Evolutionary conservation across 345 rosid genomes (phyloP).

Genomic region (Lenwebbia sp.): DNA sequence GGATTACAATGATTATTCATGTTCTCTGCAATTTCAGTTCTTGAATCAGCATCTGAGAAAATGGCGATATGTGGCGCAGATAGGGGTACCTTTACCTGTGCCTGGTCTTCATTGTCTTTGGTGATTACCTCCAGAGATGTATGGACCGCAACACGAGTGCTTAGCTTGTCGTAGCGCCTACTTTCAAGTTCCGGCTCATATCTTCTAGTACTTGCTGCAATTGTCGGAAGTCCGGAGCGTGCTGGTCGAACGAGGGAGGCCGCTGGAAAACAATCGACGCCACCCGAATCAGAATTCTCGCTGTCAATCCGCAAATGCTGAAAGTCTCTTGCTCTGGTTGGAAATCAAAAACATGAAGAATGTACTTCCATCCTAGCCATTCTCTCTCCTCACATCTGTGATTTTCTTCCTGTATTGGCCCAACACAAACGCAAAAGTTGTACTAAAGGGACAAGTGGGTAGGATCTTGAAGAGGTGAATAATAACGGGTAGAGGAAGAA

Average conservation of each 20-base stretch:
- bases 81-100: neutral
- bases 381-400: conserved; percentile 21
- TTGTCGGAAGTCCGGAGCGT: conserved; percentile 20
- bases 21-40: neutral
- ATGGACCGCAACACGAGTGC: neutral
- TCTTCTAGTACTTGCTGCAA: neutral
- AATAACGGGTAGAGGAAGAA: neutral
- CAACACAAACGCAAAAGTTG: neutral
- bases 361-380: conserved; percentile 22
- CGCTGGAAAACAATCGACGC: conserved; percentile 16
- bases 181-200: neutral
- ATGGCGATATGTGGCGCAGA: neutral
- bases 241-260: conserved; percentile 3
- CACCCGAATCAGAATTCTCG: conserved; percentile 23
- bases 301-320: conserved; percentile 17
- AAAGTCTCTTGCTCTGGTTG: conserved; percentile 2
- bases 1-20: neutral
- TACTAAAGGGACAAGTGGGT: neutral
- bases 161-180: neutral
- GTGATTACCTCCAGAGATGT: neutral
- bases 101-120: neutral
- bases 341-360: conserved; percentile 12
- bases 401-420: conserved; percentile 10
- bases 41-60: neutral
- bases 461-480: neutral